phyloP scores from a whole-genome alignment of 1,284 basidiomycete species.

The Malassezia japonica region DNA sequence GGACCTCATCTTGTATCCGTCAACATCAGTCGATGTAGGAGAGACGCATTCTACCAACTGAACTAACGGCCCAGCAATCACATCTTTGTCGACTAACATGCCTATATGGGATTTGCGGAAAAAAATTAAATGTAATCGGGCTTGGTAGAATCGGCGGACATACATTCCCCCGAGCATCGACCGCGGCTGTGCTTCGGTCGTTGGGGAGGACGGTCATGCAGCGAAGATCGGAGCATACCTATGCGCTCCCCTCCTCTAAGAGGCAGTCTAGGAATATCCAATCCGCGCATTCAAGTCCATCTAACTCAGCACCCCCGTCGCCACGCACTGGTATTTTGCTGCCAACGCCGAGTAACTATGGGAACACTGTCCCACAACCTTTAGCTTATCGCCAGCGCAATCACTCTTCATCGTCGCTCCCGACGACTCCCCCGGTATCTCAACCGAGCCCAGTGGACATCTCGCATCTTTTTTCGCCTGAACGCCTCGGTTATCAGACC shows the following conservation, averaged over 20 bases:
- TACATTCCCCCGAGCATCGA: too few species aligned
- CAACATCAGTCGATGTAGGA: conserved; percentile 7
- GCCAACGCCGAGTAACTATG: neutral
- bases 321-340: neutral
- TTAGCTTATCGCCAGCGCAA: neutral
- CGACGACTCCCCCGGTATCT: neutral
- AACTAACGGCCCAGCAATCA: conserved; percentile 20
- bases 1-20: conserved; percentile 20
- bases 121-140: too few species aligned
- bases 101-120: too few species aligned
- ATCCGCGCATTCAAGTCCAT: too few species aligned
- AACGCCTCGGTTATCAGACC: neutral
- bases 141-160: too few species aligned
- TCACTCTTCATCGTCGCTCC: neutral
- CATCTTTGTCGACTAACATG: neutral
- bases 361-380: neutral
- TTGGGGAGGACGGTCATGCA: neutral
- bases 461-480: neutral
- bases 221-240: conserved; percentile 5
- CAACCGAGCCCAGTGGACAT: neutral
- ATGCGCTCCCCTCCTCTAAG: conserved; percentile 5
- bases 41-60: conserved; percentile 24
- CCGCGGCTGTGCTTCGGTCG: neutral
- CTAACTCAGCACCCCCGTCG: neutral
- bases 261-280: too few species aligned